Conservation (phyloP, 2,329 filamentous ascomycete species). For the Cladosporium halotolerans region DNA sequence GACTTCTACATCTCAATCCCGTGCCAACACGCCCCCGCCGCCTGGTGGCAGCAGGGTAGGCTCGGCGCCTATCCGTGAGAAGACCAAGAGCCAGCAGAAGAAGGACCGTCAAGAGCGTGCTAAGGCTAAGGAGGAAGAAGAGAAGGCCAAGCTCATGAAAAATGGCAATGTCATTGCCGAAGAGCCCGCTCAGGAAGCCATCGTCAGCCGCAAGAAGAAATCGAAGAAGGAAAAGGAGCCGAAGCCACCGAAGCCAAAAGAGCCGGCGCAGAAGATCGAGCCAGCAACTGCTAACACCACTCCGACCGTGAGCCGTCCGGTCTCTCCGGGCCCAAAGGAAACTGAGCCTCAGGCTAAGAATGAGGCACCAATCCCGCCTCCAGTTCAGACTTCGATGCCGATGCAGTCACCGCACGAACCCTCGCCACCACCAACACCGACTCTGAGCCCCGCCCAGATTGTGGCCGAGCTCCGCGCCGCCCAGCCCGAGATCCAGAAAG, state of each 20-base stretch:
- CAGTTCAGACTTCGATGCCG: constrained; percentile 7
- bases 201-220: constrained; percentile 77
- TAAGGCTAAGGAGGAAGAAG: constrained; percentile 42
- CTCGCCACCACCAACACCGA: constrained; percentile 28
- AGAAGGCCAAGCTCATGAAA: constrained; percentile 35
- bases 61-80: constrained; percentile 60
- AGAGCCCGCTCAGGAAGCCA: constrained; percentile 58
- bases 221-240: constrained; percentile 57
- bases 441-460: constrained; percentile 27
- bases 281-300: constrained; percentile 21
- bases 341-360: constrained; percentile 4
- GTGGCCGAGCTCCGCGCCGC: constrained; percentile 27
- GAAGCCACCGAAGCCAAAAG: constrained; percentile 23
- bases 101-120: constrained; percentile 51
- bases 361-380: constrained; percentile 9
- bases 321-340: constrained; percentile 21
- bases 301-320: constrained; percentile 25
- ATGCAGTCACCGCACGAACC: constrained; percentile 25
- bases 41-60: constrained; percentile 53
- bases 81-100: constrained; percentile 72
- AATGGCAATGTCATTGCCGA: constrained; percentile 33
- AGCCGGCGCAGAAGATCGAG: constrained; percentile 21
- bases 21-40: constrained; percentile 64
- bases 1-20: constrained; percentile 64
- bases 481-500: constrained; percentile 28